Evolutionary conservation across 1,284 basidiomycete species (phyloP), one percentile per base, ranked within the genome.

Genomic region (Mycocalia duriaeana): DNA sequence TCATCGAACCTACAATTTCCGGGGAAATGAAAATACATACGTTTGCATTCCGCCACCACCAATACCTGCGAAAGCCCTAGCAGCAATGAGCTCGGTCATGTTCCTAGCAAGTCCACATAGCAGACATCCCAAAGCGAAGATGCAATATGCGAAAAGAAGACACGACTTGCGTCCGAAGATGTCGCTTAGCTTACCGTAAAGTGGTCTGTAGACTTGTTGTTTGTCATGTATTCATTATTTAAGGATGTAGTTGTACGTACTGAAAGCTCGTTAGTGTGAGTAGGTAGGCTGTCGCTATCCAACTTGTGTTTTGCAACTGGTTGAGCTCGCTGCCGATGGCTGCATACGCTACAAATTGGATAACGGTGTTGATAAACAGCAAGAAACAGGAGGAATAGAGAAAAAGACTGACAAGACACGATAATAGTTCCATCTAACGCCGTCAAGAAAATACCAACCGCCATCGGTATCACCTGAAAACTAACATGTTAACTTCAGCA

Each of bases 211-310:
- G 20, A 45, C 7, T 9, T 18, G 11, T 28, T 45, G 24, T 39
- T 46, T 51, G 6, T 45, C 9, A 13, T 14, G 8, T 26, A 18
- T 28, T 24, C 5, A 24, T 18, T 5, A 22, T n/a, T 9, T 11
- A 24, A 16, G 25, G 37, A 16, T 3, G n/a, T 6, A 20, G 13
- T 34, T 37, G n/a, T 25, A 67, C 79, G 45, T 47, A 81, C 81
- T 82, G 81, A 53, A 82, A 80, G 50, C 73, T 77, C 0, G 80
- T 79, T 36, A 77, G 58, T 0, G 80, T 81, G 36, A 84, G 60
- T 67, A 84, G 72, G 54, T 83, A 83, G 0, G 75, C 73, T 0
- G 81, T 83, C 2, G 79, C 77, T 25, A 84, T 77, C 81, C 81
- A 84, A 53, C 79, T 81, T 0, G 79, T 81, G 51, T 75, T 81